Conservation (phyloP, 148 eudicot species). For the Vaccinium macrocarpon region DNA sequence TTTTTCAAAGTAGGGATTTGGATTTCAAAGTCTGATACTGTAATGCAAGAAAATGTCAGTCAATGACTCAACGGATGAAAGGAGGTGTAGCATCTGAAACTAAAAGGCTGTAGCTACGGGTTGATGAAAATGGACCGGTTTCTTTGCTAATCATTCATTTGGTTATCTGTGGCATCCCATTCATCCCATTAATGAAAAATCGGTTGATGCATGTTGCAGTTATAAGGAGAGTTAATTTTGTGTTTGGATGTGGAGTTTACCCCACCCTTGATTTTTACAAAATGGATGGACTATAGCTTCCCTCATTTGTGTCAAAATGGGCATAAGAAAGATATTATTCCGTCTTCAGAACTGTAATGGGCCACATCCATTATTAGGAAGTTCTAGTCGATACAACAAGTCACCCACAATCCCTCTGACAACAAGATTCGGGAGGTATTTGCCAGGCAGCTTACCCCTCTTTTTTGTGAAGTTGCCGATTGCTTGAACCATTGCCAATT, state of each 20-base stretch:
- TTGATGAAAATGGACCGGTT: background rate
- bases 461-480: background rate
- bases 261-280: background rate
- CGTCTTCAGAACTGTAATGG: background rate
- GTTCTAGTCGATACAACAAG: background rate
- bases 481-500: background rate
- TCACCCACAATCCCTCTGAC: background rate
- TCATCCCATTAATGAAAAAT: background rate
- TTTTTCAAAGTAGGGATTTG: background rate
- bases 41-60: background rate
- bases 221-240: background rate
- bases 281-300: no score
- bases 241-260: background rate
- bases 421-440: background rate
- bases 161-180: background rate
- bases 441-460: background rate
- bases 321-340: background rate
- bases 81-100: constrained; percentile 13
- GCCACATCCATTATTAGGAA: background rate
- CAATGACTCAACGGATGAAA: background rate
- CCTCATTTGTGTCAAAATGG: background rate
- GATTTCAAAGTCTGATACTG: background rate
- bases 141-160: background rate
- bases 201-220: background rate
- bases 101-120: constrained; percentile 1